Evolutionary conservation across 768 basidiomycete species (phyloP).

Genomic region (Pulveroboletus sp.): DNA sequence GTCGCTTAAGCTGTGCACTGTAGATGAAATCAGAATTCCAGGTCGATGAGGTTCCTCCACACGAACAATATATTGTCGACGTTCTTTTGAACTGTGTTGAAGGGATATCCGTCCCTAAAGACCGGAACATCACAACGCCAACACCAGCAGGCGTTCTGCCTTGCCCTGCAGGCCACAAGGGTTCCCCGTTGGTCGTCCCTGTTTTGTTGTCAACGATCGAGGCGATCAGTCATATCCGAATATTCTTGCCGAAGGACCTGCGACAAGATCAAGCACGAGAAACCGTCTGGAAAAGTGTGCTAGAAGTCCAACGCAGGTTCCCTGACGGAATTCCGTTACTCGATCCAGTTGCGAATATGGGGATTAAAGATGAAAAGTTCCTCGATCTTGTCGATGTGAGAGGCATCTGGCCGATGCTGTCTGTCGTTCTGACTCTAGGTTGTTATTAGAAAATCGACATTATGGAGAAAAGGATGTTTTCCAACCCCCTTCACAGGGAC

Average conservation of each 20-base stretch:
- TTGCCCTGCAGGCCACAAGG: conserved; percentile 66
- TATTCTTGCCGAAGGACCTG: conserved; percentile 88
- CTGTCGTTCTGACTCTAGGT: neutral
- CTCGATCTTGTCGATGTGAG: conserved; percentile 75
- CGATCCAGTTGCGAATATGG: conserved; percentile 93
- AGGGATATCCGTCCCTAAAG: conserved; percentile 58
- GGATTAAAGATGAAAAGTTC: conserved; percentile 93
- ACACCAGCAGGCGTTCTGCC: conserved; percentile 74
- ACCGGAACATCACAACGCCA: conserved; percentile 48
- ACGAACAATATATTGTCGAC: conserved; percentile 90
- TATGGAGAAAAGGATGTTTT: conserved; percentile 82
- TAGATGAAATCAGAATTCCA: conserved; percentile 65
- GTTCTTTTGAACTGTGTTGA: conserved; percentile 80
- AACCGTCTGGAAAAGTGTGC: conserved; percentile 83
- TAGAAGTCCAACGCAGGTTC: conserved; percentile 89
- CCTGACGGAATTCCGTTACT: conserved; percentile 82
- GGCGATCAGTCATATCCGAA: conserved; percentile 78
- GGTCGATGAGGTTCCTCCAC: conserved; percentile 69
- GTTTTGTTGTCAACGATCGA: conserved; percentile 85
- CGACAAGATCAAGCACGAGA: conserved; percentile 71
- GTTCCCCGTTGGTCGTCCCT: conserved; percentile 81
- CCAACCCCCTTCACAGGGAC: conserved; percentile 75
- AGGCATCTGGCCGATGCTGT: neutral
- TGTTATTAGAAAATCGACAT: conserved; percentile 76
- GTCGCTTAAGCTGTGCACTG: neutral